These are phyloP conservation scores for Porphyra umbilicalis DNA, from an alignment of 31 red algal species.

Conservation along the genomic window DNA sequence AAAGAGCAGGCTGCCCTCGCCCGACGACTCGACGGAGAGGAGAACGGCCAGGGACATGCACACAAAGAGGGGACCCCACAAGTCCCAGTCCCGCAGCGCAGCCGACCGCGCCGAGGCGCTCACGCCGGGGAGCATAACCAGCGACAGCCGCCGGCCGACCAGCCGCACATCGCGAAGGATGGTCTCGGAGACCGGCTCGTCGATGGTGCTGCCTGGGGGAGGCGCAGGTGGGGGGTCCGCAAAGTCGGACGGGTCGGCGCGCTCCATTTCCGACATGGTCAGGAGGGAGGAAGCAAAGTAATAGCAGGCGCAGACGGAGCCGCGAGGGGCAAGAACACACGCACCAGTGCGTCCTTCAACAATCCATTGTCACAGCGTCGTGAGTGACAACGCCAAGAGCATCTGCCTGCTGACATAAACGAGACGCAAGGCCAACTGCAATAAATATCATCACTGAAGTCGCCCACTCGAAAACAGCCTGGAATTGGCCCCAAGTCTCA, in stretches of 20 bases:
- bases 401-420: too few relatives aligned
- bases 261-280: neutral
- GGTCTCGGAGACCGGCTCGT: constrained; percentile 72
- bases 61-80: constrained; percentile 93
- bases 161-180: constrained; percentile 75
- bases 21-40: constrained; percentile 64
- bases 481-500: too few relatives aligned
- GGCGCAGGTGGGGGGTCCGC: neutral
- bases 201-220: constrained; percentile 46
- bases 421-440: too few relatives aligned
- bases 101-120: constrained; percentile 72
- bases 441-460: too few relatives aligned
- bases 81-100: constrained; percentile 94
- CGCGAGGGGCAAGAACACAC: too few relatives aligned
- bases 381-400: too few relatives aligned
- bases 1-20: constrained; percentile 75
- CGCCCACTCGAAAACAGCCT: too few relatives aligned
- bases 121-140: constrained; percentile 70
- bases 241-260: neutral
- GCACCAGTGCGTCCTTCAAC: too few relatives aligned
- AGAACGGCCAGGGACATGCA: constrained; percentile 90
- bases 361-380: too few relatives aligned
- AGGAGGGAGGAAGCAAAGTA: neutral
- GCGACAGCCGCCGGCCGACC: constrained; percentile 64
- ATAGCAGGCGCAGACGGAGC: too few relatives aligned